These are phyloP conservation scores for Peniophora sp. DNA, from an alignment of 1,284 basidiomycete genomes.

Conservation along the genomic window DNA sequence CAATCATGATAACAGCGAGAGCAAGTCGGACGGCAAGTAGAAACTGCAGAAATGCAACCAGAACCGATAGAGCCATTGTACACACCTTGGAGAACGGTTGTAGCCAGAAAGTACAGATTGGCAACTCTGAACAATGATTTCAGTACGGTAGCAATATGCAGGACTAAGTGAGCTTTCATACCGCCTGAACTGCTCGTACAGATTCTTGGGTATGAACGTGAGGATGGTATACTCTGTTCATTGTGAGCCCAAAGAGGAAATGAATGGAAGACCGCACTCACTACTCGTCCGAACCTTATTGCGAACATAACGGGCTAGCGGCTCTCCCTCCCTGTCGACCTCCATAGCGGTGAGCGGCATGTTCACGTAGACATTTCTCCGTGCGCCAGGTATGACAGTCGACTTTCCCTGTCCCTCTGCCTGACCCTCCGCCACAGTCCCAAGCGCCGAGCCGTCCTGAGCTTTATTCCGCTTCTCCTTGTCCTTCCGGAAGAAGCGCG, in stretches of 20 bases:
- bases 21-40: no score
- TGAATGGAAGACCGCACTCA: conserved; percentile 32
- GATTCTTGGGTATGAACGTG: conserved; percentile 91
- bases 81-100: conserved; percentile 78
- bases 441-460: conserved; percentile 18
- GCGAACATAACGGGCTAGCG: conserved; percentile 68
- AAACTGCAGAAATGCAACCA: no score
- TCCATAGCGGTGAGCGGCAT: conserved; percentile 56
- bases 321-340: conserved; percentile 69
- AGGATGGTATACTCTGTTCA: conserved; percentile 79
- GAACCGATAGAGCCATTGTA: background rate
- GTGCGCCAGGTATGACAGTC: conserved; percentile 36
- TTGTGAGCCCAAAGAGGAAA: conserved; percentile 7
- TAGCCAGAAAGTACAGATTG: conserved; percentile 86
- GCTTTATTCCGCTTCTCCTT: conserved; percentile 39
- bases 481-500: conserved; percentile 46
- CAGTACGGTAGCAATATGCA: background rate
- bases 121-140: conserved; percentile 52
- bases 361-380: conserved; percentile 82
- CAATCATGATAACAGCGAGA: no score
- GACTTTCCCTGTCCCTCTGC: background rate
- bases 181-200: conserved; percentile 88
- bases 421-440: background rate
- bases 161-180: conserved; percentile 19
- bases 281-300: conserved; percentile 96